Evolutionary conservation across 179 eudicot species (phyloP).

Genomic region (Silene vulgaris): DNA sequence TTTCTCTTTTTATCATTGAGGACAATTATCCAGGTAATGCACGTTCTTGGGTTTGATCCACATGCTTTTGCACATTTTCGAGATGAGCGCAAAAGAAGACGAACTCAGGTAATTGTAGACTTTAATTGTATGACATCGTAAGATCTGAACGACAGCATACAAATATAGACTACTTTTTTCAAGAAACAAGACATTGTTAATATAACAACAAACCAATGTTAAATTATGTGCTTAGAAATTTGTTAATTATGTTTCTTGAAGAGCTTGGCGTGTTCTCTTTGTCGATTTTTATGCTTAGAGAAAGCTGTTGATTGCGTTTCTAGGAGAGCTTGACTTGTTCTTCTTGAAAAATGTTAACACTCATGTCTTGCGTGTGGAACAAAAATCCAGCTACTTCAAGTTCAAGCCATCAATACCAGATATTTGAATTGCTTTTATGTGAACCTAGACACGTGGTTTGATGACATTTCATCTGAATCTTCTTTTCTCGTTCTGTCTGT

Average conservation of each 20-base stretch:
- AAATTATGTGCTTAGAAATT: background rate
- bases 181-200: background rate
- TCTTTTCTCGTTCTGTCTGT: background rate
- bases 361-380: background rate
- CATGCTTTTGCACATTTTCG: slow-evolving; percentile 98
- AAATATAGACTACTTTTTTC: background rate
- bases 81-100: slow-evolving; percentile 88
- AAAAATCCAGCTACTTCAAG: background rate
- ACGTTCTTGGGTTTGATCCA: slow-evolving; percentile 98
- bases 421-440: background rate
- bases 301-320: slow-evolving; percentile 10
- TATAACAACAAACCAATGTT: background rate
- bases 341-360: background rate
- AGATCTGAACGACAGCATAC: background rate
- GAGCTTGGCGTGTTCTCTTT: slow-evolving; percentile 11
- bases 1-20: slow-evolving; percentile 2
- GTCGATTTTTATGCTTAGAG: background rate
- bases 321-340: slow-evolving; percentile 6
- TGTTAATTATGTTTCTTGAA: slow-evolving; percentile 9
- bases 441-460: background rate
- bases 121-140: background rate
- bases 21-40: slow-evolving; percentile 63
- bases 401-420: background rate
- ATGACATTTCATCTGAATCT: background rate
- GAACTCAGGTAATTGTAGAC: slow-evolving; percentile 50